These are phyloP conservation scores for Aspergillus cejpii DNA, from an alignment of 2,329 filamentous ascomycete genomes.

Conservation along the genomic window DNA sequence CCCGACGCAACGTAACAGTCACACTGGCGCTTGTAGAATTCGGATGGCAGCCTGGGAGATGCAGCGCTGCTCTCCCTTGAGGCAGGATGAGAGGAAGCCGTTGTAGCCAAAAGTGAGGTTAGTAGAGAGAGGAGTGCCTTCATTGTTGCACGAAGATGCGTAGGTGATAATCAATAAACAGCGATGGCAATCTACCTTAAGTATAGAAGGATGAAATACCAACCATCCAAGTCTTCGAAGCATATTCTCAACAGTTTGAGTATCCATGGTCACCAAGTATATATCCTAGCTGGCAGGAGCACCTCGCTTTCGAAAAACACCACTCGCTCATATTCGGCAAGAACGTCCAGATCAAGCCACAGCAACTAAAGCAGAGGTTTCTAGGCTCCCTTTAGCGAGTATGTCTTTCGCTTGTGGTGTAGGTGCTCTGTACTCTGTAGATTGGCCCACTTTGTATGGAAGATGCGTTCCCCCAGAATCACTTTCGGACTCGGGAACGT, in stretches of 20 bases:
- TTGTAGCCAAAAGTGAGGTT: neutral
- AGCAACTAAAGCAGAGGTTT: too few species aligned
- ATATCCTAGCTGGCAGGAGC: too few species aligned
- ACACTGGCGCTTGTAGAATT: slow-evolving; percentile 22
- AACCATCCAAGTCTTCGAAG: too few species aligned
- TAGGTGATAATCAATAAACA: neutral
- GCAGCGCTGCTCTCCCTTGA: neutral
- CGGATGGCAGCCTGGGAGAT: neutral
- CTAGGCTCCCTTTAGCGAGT: too few species aligned
- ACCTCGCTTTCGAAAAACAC: too few species aligned
- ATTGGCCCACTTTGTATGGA: slow-evolving; percentile 20
- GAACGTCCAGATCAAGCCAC: too few species aligned
- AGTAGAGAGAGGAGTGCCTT: neutral
- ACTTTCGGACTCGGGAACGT: slow-evolving; percentile 12
- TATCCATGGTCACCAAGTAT: too few species aligned
- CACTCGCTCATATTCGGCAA: too few species aligned
- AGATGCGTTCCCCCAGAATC: slow-evolving; percentile 9
- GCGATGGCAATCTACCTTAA: neutral
- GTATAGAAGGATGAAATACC: neutral
- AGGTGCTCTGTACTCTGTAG: neutral
- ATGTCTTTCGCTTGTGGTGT: too few species aligned
- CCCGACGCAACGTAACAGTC: slow-evolving; percentile 45
- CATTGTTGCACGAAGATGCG: neutral
- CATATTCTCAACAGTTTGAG: too few species aligned
- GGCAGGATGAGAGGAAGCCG: neutral